phyloP scores from a whole-genome alignment of 345 rosid species.

The Bruguiera gymnorhiza region DNA sequence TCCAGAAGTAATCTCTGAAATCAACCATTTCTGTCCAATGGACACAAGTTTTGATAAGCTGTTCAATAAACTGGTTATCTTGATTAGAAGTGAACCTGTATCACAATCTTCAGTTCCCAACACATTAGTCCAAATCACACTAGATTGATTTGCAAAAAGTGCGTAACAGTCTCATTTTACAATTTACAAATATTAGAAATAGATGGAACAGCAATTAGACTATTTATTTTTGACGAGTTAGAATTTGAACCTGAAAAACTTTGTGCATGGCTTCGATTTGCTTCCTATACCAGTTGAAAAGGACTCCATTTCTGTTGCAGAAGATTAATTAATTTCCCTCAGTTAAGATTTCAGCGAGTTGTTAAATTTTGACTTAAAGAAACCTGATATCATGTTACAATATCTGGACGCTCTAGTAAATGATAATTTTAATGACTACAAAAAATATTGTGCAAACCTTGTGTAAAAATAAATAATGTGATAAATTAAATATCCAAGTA shows the following conservation, averaged over 20 bases:
- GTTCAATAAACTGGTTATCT: constrained; percentile 29
- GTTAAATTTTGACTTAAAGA: constrained; percentile 30
- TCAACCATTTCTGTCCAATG: constrained; percentile 48
- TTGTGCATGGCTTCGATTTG: constrained; percentile 97
- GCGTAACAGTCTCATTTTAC: constrained; percentile 23
- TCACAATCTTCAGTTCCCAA: constrained; percentile 54
- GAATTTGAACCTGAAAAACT: constrained; percentile 94
- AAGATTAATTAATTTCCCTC: constrained; percentile 63
- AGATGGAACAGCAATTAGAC: constrained; percentile 43
- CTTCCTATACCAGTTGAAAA: constrained; percentile 82
- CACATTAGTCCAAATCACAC: constrained; percentile 57
- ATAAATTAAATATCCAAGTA: background rate
- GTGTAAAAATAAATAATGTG: background rate
- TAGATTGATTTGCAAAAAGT: constrained; percentile 30
- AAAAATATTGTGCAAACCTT: background rate
- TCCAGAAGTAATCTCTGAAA: constrained; percentile 37
- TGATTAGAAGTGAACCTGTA: constrained; percentile 64
- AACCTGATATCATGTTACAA: constrained; percentile 21
- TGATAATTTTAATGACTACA: background rate
- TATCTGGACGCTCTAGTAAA: constrained; percentile 9
- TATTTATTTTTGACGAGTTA: constrained; percentile 56
- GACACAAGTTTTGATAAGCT: constrained; percentile 15
- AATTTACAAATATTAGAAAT: constrained; percentile 31
- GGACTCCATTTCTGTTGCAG: constrained; percentile 81
- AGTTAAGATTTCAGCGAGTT: constrained; percentile 48